These are phyloP conservation scores for Fusarium nodosum DNA, from an alignment of 2,329 filamentous ascomycete species.

Conservation along the genomic window DNA sequence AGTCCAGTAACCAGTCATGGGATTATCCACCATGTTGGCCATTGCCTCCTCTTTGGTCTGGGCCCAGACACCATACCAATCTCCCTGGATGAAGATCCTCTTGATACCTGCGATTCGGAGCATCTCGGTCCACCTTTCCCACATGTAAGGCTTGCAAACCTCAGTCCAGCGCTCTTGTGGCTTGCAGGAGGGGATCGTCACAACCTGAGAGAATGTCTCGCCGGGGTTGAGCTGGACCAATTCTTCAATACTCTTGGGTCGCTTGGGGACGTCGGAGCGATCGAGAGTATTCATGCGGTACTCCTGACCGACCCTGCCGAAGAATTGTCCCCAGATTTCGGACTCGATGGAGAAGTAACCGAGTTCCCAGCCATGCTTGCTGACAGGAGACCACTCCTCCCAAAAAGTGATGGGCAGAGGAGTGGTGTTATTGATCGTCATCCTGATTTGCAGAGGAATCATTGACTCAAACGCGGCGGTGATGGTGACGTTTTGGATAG, in stretches of 20 bases:
- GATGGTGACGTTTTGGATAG: not conserved
- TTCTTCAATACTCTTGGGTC: not conserved
- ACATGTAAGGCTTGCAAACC: not conserved
- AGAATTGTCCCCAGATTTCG: not conserved
- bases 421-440: constrained; percentile 1
- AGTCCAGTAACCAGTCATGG: constrained; percentile 2
- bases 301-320: not conserved
- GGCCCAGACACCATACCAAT: constrained; percentile 12
- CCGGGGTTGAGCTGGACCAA: not conserved
- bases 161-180: fast-evolving
- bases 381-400: not conserved
- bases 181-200: not conserved
- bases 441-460: not conserved
- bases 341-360: not conserved
- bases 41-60: not conserved
- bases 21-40: not conserved
- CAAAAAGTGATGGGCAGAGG: constrained; percentile 6
- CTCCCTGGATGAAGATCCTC: not conserved
- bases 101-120: not conserved
- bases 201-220: fast-evolving
- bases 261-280: not conserved
- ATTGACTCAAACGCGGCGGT: not conserved
- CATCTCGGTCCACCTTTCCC: not conserved
- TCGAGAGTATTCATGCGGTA: not conserved
- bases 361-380: not conserved